Conservation (phyloP, 257 asterid genomes). For the Handroanthus guayacan region DNA sequence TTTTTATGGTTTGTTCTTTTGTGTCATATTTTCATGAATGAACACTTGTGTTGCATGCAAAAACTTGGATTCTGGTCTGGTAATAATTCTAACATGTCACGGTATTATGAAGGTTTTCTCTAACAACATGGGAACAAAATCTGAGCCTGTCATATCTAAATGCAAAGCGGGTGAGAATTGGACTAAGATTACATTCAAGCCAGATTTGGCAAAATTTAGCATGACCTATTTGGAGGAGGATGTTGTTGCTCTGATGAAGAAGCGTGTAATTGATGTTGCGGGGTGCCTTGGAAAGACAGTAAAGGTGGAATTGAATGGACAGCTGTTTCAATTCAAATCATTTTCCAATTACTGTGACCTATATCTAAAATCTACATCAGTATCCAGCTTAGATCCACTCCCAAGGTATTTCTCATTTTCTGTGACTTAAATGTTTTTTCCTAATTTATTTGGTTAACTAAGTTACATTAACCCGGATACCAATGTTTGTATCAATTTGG, state of each 20-base stretch:
- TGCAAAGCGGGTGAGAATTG: conserved; percentile 87
- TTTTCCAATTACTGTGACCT: conserved; percentile 84
- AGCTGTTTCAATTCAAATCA: conserved; percentile 69
- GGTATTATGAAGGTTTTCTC: conserved; percentile 70
- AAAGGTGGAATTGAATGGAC: conserved; percentile 88
- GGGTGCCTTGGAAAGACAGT: conserved; percentile 94
- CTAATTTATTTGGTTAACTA: neutral
- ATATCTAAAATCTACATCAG: conserved; percentile 62
- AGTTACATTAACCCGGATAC: neutral
- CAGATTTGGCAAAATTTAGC: conserved; percentile 87
- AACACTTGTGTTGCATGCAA: neutral
- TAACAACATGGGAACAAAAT: conserved; percentile 84
- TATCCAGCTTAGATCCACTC: conserved; percentile 54
- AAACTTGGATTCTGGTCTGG: neutral
- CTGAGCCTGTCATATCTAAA: conserved; percentile 73
- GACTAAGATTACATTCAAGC: conserved; percentile 93
- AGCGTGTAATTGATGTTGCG: conserved; percentile 89
- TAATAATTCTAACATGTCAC: conserved; percentile 2
- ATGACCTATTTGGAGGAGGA: conserved; percentile 90
- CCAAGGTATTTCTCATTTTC: conserved; percentile 49
- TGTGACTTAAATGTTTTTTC: conserved; percentile 1
- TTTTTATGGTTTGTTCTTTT: neutral
- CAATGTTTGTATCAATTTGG: conserved; percentile 14
- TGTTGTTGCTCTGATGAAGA: conserved; percentile 92
- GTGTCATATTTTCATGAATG: neutral